These are phyloP conservation scores for Podila horticola DNA, from an alignment of 192 early-diverging fungal species.

Conservation along the genomic window DNA sequence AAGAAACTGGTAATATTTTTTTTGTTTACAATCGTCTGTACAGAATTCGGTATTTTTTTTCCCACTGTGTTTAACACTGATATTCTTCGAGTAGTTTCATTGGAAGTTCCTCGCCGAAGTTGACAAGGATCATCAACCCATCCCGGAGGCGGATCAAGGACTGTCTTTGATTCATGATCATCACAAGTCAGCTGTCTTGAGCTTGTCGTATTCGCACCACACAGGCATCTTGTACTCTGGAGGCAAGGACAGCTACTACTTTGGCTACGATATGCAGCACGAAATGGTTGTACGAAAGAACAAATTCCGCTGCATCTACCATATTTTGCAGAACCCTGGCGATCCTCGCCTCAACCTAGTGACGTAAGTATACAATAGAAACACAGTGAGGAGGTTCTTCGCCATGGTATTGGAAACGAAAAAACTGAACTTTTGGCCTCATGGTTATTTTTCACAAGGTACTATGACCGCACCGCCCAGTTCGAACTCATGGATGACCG, in stretches of 20 bases:
- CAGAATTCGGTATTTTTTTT: not conserved
- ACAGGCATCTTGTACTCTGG: conserved; percentile 19
- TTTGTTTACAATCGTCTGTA: not conserved
- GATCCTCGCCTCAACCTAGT: conserved; percentile 31
- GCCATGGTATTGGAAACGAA: not conserved
- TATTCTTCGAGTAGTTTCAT: conserved; percentile 5
- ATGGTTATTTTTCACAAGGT: conserved; percentile 4
- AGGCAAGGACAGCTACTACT: conserved; percentile 13
- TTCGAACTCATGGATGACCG: conserved; percentile 28
- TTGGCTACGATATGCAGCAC: conserved; percentile 16
- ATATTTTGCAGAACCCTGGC: conserved; percentile 24
- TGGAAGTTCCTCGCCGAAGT: conserved; percentile 18
- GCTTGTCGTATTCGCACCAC: conserved; percentile 10
- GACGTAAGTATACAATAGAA: conserved; percentile 15
- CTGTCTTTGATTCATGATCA: conserved; percentile 3
- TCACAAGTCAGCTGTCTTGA: conserved; percentile 6
- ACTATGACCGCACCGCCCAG: not conserved
- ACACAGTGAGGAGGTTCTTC: not conserved
- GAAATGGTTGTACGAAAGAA: not conserved
- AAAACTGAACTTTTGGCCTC: not conserved
- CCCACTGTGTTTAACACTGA: no score
- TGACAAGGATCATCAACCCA: not conserved
- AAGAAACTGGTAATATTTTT: conserved; percentile 10
- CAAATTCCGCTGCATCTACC: conserved; percentile 3
- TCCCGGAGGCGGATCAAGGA: not conserved